Base-by-base conservation (phyloP, 2,329 filamentous ascomycete species). In the Reticulascus tulasneorum region DNA sequence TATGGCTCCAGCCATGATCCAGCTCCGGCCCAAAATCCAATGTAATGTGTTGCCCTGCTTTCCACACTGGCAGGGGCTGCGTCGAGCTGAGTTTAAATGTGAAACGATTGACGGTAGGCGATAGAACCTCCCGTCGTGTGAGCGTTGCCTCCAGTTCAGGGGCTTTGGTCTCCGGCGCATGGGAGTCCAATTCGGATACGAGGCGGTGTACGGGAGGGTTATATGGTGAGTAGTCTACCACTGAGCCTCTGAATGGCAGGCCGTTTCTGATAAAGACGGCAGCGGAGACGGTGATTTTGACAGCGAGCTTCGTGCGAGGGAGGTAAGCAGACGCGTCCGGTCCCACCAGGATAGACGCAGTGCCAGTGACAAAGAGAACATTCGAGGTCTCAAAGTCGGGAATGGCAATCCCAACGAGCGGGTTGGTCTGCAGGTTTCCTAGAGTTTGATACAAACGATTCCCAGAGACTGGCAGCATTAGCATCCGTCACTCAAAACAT, bases 361-460 rank as follows among this genome's bases (percentile, higher is more conserved):
- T 67, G 19, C 87, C 87, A 0, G 86, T 91, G 6, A 82, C 37
- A 55, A 91, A 91, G 3, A 94, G 67, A 6, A 85, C 79, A 50
- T 86, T 67, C 2, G 84, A 84, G 0, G 77, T 84, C 5, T 74
- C 72, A 51, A 86, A 91, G 54, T 90, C 79, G 0, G 87, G 86
- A 23, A 94, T 71, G 4, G 75, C 77, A 31, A 91, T 57, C 4
- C 88, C 86, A 4, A 84, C 76, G 13, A 66, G 63, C 0, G 86
- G 84, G 21, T 81, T 82, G 7, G 73, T 60, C 24, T 73, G 66
- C 11, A 94, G 64, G 52, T 94, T 94, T 2, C 88, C 88, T 0
- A 94, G 71, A 0, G 84, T 86, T 56, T 94, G 87, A 50, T 94
- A 94, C 0, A 93, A 64, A 12, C 86, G 69, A 56, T 94, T 94